These are phyloP conservation scores for Daldinia childiae DNA, from an alignment of 495 filamentous ascomycete species.

Conservation along the genomic window DNA sequence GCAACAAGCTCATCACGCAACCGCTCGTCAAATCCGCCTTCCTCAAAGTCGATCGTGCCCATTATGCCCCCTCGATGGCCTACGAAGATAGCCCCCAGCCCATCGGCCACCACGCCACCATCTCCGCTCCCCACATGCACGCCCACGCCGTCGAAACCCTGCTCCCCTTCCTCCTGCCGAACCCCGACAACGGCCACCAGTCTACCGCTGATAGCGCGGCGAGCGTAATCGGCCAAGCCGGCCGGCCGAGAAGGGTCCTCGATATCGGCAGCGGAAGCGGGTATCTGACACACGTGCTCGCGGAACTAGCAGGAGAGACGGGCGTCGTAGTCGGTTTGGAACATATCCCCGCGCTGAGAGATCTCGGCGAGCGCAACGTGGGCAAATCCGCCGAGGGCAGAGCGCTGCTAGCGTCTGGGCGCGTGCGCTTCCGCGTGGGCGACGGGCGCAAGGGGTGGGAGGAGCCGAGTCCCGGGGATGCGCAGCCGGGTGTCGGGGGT, in stretches of 20 bases:
- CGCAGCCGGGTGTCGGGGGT: constrained; percentile 34
- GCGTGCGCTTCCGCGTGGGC: constrained; percentile 76
- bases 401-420: constrained; percentile 64
- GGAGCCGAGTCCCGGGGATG: constrained; percentile 49
- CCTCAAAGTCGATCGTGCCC: constrained; percentile 83
- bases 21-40: constrained; percentile 80
- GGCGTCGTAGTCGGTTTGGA: constrained; percentile 85
- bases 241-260: constrained; percentile 64
- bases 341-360: constrained; percentile 81
- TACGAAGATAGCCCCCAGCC: constrained; percentile 92
- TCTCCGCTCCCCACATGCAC: constrained; percentile 98
- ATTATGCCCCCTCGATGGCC: constrained; percentile 73
- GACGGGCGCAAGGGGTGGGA: constrained; percentile 85
- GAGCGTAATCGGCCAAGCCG: background rate
- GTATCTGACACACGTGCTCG: constrained; percentile 90
- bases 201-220: background rate
- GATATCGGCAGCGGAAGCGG: constrained; percentile 93
- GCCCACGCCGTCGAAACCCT: constrained; percentile 77
- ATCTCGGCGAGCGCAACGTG: constrained; percentile 80
- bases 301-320: constrained; percentile 72
- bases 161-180: constrained; percentile 65
- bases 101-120: constrained; percentile 89
- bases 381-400: constrained; percentile 72
- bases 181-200: constrained; percentile 40
- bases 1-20: constrained; percentile 74